These are phyloP conservation scores for Casuarina cunninghamiana DNA, from an alignment of 306 rosid species.

Conservation along the genomic window DNA sequence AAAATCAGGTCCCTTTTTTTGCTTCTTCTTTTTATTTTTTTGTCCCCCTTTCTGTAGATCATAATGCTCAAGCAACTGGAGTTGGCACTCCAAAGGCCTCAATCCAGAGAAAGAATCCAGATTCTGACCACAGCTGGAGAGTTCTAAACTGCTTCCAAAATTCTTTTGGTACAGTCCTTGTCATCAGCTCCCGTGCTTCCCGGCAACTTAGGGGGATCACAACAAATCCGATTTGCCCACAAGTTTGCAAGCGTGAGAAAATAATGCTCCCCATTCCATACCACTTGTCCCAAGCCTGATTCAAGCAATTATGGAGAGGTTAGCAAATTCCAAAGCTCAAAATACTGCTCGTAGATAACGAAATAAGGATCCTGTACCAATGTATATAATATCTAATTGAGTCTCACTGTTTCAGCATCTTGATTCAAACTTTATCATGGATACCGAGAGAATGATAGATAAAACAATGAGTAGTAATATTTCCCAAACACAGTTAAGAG, in stretches of 20 bases:
- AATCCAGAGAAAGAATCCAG: constrained; percentile 20
- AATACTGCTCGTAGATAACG: too few species aligned
- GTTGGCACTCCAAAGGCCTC: constrained; percentile 24
- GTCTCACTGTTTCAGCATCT: neutral
- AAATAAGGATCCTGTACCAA: too few species aligned
- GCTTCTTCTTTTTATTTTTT: neutral
- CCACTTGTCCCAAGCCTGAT: constrained; percentile 66
- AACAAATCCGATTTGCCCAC: constrained; percentile 75
- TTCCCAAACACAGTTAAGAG: neutral
- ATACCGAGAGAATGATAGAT: neutral
- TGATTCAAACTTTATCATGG: neutral
- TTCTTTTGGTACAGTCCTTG: constrained; percentile 19
- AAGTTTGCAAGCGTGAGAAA: constrained; percentile 69
- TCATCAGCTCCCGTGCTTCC: constrained; percentile 29
- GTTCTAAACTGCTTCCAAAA: constrained; percentile 8
- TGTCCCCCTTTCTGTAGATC: neutral
- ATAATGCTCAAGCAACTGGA: constrained; percentile 16
- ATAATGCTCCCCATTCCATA: constrained; percentile 74
- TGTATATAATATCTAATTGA: neutral
- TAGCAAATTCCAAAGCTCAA: neutral
- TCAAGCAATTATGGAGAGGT: constrained; percentile 17
- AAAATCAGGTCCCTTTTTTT: neutral
- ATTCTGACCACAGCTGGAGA: neutral
- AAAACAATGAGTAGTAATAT: neutral
- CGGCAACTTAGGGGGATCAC: constrained; percentile 50